Evolutionary conservation across 345 rosid genomes (phyloP).

Genomic region (Reutealis trisperma): DNA sequence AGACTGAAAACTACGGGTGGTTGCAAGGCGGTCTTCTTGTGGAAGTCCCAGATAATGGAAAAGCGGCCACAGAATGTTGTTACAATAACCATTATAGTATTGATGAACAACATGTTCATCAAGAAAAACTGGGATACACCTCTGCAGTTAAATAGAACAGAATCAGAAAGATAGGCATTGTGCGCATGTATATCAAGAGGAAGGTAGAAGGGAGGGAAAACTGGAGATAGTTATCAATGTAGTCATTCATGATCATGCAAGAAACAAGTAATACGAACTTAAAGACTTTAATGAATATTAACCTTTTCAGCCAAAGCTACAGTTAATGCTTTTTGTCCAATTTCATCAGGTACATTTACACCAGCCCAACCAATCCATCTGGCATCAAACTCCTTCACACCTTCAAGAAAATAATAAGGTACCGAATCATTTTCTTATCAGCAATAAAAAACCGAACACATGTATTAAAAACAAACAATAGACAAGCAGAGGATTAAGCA

Average conservation of each 20-base stretch:
- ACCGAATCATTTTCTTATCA: not conserved
- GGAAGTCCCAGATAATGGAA: constrained; percentile 67
- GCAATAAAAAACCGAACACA: constrained; percentile 2
- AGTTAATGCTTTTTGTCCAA: constrained; percentile 48
- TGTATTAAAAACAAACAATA: not conserved
- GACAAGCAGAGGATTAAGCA: not conserved
- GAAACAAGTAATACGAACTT: not conserved
- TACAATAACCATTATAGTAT: constrained; percentile 62
- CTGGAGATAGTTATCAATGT: not conserved
- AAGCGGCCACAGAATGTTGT: constrained; percentile 63
- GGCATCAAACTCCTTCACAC: constrained; percentile 59
- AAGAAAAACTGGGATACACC: constrained; percentile 65
- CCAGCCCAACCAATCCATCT: constrained; percentile 77
- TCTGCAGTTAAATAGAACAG: constrained; percentile 34
- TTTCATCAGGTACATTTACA: constrained; percentile 57
- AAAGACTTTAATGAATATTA: constrained; percentile 9
- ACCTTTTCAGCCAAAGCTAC: constrained; percentile 62
- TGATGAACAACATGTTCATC: constrained; percentile 57
- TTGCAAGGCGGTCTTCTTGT: constrained; percentile 61
- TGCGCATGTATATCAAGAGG: not conserved
- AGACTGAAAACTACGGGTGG: constrained; percentile 61
- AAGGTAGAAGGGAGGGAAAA: not conserved
- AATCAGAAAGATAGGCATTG: constrained; percentile 15
- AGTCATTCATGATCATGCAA: not conserved
- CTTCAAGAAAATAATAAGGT: constrained; percentile 29